Evolutionary conservation across 352 stramenopile species (phyloP).

Genomic region (Phytophthora sp.): DNA sequence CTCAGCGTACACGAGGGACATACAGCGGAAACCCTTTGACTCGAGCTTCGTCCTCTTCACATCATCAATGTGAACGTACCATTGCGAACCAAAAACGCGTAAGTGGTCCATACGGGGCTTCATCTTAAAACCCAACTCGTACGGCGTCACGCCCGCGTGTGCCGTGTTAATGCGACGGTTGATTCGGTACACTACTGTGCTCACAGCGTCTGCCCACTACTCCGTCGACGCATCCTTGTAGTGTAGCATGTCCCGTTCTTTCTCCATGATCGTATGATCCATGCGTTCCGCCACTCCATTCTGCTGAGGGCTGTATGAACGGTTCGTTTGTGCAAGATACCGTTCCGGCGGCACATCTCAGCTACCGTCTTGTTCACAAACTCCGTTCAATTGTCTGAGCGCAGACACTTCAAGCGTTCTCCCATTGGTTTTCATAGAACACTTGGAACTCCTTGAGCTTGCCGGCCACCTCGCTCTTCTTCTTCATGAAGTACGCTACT

Average conservation of each 20-base stretch:
- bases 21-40: background rate
- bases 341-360: too few species aligned
- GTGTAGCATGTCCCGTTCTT: too few species aligned
- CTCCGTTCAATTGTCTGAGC: too few species aligned
- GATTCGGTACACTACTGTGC: background rate
- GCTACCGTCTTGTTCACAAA: too few species aligned
- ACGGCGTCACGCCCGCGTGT: background rate
- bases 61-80: background rate
- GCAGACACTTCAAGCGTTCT: too few species aligned
- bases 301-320: too few species aligned
- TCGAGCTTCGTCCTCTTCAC: background rate
- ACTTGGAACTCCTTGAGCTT: too few species aligned
- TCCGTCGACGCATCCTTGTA: background rate
- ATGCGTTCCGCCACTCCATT: background rate
- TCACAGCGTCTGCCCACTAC: background rate
- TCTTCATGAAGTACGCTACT: too few species aligned
- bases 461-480: too few species aligned
- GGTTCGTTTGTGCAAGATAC: too few species aligned
- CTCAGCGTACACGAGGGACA: background rate
- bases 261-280: background rate
- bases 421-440: too few species aligned
- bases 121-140: background rate
- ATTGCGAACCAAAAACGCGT: background rate
- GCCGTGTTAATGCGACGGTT: background rate
- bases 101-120: background rate